Percentiles rank a stretch among this genome's conserved stretches.
Conservation (phyloP, 805 yeast genomes). For the Kurtzmaniella cleridarum region DNA sequence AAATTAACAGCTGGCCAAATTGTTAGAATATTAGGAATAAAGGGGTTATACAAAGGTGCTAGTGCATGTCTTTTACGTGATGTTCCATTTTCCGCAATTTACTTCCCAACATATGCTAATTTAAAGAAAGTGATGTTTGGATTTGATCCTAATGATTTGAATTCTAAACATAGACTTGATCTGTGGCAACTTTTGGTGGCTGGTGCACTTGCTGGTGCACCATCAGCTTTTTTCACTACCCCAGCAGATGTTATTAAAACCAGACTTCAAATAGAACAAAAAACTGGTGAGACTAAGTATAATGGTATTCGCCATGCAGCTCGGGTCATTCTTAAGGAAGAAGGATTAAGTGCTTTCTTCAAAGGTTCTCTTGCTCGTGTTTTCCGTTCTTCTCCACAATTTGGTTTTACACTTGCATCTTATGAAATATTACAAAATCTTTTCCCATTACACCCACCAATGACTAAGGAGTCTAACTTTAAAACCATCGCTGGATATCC, state of each 20-base stretch:
- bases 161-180: conserved; percentile 53
- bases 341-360: conserved; percentile 81
- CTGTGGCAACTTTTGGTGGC: conserved; percentile 80
- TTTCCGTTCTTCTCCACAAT: conserved; percentile 93
- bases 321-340: conserved; percentile 67
- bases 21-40: conserved; percentile 71
- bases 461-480: conserved; percentile 38
- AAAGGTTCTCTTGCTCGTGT: conserved; percentile 97
- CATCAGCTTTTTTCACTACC: conserved; percentile 93
- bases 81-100: conserved; percentile 94
- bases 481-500: conserved; percentile 42
- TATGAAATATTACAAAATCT: conserved; percentile 82
- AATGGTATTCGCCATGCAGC: conserved; percentile 76
- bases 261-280: conserved; percentile 80
- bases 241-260: conserved; percentile 97
- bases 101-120: conserved; percentile 96
- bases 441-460: conserved; percentile 61
- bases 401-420: conserved; percentile 96
- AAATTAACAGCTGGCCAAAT: conserved; percentile 60
- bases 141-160: conserved; percentile 68
- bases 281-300: conserved; percentile 72
- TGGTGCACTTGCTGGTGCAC: conserved; percentile 97
- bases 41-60: conserved; percentile 89
- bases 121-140: conserved; percentile 76
- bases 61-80: conserved; percentile 88